Percentiles rank a stretch among this genome's conserved stretches.
phyloP scores from a whole-genome alignment of 768 basidiomycete genomes.

The Boletus subcaerulescens region DNA sequence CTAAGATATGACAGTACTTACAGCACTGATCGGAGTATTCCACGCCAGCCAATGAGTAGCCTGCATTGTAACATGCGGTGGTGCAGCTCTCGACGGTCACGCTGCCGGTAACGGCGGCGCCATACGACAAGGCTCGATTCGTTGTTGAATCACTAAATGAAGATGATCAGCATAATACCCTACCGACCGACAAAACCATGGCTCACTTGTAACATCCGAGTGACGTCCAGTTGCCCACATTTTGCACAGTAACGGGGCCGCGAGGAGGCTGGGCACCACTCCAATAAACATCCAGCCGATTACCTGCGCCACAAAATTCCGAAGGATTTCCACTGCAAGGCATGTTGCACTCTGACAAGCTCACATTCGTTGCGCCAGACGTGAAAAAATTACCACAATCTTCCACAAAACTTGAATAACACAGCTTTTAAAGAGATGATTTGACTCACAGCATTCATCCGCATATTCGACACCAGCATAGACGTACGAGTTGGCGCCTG shows the following conservation, averaged over 20 bases:
- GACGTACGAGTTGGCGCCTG: conserved; percentile 39
- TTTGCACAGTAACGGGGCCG: conserved; percentile 49
- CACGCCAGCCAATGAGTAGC: conserved; percentile 41
- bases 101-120: conserved; percentile 32
- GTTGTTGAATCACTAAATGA: conserved; percentile 33
- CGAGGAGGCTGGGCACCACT: conserved; percentile 56
- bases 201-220: conserved; percentile 73
- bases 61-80: conserved; percentile 42
- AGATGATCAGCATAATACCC: neutral
- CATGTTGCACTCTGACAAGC: conserved; percentile 55
- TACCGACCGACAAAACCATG: neutral
- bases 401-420: conserved; percentile 22
- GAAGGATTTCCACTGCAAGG: conserved; percentile 55
- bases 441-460: conserved; percentile 57
- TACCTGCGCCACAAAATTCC: conserved; percentile 60
- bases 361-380: conserved; percentile 43
- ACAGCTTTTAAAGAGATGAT: neutral
- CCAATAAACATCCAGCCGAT: conserved; percentile 61
- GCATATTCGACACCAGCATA: conserved; percentile 73
- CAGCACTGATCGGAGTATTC: conserved; percentile 51
- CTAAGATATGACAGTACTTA: conserved; percentile 24
- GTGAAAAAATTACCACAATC: conserved; percentile 62
- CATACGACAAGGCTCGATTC: conserved; percentile 34
- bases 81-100: conserved; percentile 51
- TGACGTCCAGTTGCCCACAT: conserved; percentile 61